A percentile compares a stretch with the other conserved stretches of the same genome.
These are phyloP conservation scores for Chlorella sp. DNA, from an alignment of 139 green algal species.

Conservation along the genomic window DNA sequence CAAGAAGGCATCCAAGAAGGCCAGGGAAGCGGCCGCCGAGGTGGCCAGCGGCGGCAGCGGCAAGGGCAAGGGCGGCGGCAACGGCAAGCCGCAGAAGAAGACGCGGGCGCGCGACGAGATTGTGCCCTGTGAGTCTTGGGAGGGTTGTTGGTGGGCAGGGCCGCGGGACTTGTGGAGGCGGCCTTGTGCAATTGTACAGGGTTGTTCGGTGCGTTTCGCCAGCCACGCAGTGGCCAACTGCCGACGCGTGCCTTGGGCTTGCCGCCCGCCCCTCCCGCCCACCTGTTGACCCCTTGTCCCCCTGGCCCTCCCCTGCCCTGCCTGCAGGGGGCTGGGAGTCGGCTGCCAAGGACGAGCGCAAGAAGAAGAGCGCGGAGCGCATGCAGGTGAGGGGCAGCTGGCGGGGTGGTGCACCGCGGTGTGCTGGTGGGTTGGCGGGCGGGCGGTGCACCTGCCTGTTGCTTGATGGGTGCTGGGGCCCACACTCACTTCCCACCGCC, in stretches of 20 bases:
- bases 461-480: no score
- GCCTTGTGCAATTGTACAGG: background rate
- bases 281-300: background rate
- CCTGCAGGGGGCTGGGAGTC: conserved; percentile 12
- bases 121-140: conserved; percentile 9
- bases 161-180: background rate
- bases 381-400: background rate
- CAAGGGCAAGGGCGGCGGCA: conserved; percentile 11
- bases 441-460: background rate
- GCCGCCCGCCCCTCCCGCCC: background rate
- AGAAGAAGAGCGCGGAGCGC: conserved; percentile 23
- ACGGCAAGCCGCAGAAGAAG: conserved; percentile 8
- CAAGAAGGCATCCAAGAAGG: conserved; percentile 8
- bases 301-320: background rate
- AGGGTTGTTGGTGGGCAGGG: background rate
- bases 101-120: conserved; percentile 15
- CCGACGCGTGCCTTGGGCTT: background rate
- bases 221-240: background rate
- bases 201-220: no score
- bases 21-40: conserved; percentile 13
- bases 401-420: no score
- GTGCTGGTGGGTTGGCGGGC: no score
- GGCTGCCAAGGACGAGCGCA: conserved; percentile 27
- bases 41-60: background rate
- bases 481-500: background rate